Evolutionary conservation across 2,329 filamentous ascomycete genomes (phyloP).

Genomic region (Alternaria viburni): DNA sequence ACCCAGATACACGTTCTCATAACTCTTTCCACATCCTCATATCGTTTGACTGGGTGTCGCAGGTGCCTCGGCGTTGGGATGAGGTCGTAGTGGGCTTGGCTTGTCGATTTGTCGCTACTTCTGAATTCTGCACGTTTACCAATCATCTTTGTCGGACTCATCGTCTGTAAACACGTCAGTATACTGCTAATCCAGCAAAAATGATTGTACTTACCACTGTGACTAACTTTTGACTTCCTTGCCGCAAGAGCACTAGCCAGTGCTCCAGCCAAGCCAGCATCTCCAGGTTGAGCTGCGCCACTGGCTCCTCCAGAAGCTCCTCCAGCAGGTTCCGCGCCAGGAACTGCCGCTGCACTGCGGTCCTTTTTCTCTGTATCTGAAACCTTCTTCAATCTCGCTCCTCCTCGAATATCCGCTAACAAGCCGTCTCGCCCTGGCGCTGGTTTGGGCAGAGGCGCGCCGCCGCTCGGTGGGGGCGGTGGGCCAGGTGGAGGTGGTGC

Average conservation of each 20-base stretch:
- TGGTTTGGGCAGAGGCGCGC: conserved; percentile 43
- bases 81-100: not conserved
- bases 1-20: not conserved
- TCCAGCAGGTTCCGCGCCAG: conserved; percentile 52
- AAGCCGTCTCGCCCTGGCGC: conserved; percentile 64
- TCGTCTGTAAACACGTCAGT: conserved; percentile 66
- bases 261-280: conserved; percentile 54
- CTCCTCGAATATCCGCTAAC: conserved; percentile 74
- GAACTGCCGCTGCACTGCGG: conserved; percentile 69
- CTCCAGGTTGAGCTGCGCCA: conserved; percentile 38
- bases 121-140: conserved; percentile 52
- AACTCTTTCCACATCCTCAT: not conserved
- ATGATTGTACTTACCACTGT: conserved; percentile 72
- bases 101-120: not conserved
- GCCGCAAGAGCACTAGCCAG: conserved; percentile 83
- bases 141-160: conserved; percentile 78
- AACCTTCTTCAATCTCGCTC: conserved; percentile 73
- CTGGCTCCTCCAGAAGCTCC: conserved; percentile 57
- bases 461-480: conserved; percentile 31
- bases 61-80: not conserved
- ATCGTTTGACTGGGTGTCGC: not conserved
- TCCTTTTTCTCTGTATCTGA: conserved; percentile 73
- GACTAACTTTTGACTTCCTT: conserved; percentile 91
- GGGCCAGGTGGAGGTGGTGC: conserved; percentile 43
- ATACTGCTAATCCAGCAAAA: conserved; percentile 9